Base-by-base conservation (phyloP, 2,329 filamentous ascomycete species). In the Colletotrichum noveboracense region DNA sequence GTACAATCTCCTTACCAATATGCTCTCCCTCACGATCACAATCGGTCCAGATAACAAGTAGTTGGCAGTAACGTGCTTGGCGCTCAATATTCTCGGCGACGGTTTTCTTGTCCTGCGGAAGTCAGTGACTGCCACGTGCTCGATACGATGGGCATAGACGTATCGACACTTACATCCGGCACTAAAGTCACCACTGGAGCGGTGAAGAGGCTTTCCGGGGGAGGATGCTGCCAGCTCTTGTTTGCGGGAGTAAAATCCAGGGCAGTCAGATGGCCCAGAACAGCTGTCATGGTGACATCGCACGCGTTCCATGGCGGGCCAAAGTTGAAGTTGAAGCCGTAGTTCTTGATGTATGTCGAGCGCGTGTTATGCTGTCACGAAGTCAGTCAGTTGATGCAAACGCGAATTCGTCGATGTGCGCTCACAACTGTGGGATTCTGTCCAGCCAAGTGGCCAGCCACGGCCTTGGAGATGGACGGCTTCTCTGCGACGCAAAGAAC, bases 11-110 rank as follows among this genome's bases (percentile, higher is more conserved):
- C 52, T 94, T 90, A 8, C 97, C 97, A 79, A 99, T 99, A 82
- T 98, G 94, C 84, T 99, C 97, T 43, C 97, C 97, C 88, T 99
- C 97, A 71, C 96, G 93, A 88, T 99, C 97, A 85, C 97, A 98
- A 89, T 99, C 97, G 1, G 97, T 99, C 97, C 97, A 99, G 80
- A 99, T 98, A 84, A 97, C 96, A 36, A 99, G 88, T 14, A 93
- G 92, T 71, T 89, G 91, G n/a, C 93, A 90, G 82, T 91, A 90
- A 76, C 90, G 90, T 21, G 97, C 96, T 83, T 98, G 93, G 2
- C 90, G 87, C 79, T 93, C 91, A 80, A 99, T 97, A 81, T 99
- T 99, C 36, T 93, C 89, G 12, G 96, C 96, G 77, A 99, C 94
- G 2, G 89, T 87, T 80, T 93, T 93, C 82, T 96, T 97, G 81